Conservation (phyloP, 2,329 filamentous ascomycete genomes). For the Paecilomyces sp. region DNA sequence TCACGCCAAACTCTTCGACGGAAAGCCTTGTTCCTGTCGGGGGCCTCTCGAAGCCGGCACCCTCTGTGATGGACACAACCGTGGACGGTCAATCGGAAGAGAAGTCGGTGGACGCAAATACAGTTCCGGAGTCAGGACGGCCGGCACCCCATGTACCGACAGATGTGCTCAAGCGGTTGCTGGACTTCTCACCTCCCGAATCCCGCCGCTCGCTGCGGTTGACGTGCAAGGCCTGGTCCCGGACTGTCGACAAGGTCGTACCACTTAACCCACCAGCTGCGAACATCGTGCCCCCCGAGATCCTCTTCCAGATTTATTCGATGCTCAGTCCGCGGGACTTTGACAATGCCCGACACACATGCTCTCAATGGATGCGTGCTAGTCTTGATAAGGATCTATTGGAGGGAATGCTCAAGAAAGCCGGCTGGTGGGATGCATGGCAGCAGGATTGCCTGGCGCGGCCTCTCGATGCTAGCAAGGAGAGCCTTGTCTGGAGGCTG, state of each 20-base stretch:
- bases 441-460: constrained; percentile 18
- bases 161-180: not conserved
- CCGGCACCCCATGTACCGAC: constrained; percentile 4
- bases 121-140: not conserved
- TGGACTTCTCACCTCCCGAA: not conserved
- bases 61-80: not conserved
- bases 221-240: constrained; percentile 28
- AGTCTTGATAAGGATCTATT: constrained; percentile 49
- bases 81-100: not conserved
- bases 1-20: not conserved
- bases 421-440: constrained; percentile 47
- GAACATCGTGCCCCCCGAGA: constrained; percentile 39
- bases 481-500: constrained; percentile 30
- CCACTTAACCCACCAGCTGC: constrained; percentile 19
- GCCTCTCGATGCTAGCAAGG: constrained; percentile 29
- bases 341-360: constrained; percentile 54
- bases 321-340: constrained; percentile 46
- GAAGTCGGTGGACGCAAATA: too few relatives aligned
- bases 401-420: constrained; percentile 46
- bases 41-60: not conserved
- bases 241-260: constrained; percentile 14
- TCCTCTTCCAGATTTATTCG: constrained; percentile 42
- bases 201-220: constrained; percentile 25
- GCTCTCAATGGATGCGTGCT: constrained; percentile 52
- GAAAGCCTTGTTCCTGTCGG: not conserved